Base-by-base conservation (phyloP, 2,329 filamentous ascomycete genomes). In the Paracoccidioides brasiliensis region DNA sequence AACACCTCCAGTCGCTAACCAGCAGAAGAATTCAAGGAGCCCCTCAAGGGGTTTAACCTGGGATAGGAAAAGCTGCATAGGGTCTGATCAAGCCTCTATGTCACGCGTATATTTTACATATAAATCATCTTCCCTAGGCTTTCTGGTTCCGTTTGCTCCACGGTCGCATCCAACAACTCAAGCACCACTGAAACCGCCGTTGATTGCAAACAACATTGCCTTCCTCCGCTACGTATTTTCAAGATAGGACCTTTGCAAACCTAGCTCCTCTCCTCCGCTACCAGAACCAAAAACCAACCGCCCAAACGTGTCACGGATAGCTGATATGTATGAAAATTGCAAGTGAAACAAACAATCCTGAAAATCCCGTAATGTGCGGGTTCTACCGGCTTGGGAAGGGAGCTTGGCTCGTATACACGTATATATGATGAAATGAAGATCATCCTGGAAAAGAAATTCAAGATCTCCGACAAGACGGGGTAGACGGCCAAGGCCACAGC, bases 401-500 rank as follows among this genome's bases (percentile, higher is more conserved):
- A 62, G 81, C 81, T 3, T 80, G 82, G 1, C 76, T 87, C 15
- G 80, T 82, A 7, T 86, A 86, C 72, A 80, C 77, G 37, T 86
- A 86, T 70, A 43, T 86, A 86, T 69, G 79, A 86, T 64, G 84
- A 86, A 73, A 84, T 85, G 80, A 86, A 86, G 74, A 84, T 86
- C 65, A 83, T 87, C 60, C 70, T 86, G 8, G 83, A 86, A 62
- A 84, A 83, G 12, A 76, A 79, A 61, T 85, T 82, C 64, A 78
- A 81, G 58, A 84, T 86, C 63, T 74, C 73, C 35, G 83, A 86
- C 60, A 78, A 79, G 66, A 80, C 80, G 1, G 83, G 82, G 41
- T 74, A 79, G 61, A 71, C 76, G 60, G 80, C 83, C 30, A 75
- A 77, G 53, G 83, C 80, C 7, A 74, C 71, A 37, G 74, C 78